Base-by-base conservation (phyloP, 345 rosid genomes). In the Eucalyptus camaldulensis region DNA sequence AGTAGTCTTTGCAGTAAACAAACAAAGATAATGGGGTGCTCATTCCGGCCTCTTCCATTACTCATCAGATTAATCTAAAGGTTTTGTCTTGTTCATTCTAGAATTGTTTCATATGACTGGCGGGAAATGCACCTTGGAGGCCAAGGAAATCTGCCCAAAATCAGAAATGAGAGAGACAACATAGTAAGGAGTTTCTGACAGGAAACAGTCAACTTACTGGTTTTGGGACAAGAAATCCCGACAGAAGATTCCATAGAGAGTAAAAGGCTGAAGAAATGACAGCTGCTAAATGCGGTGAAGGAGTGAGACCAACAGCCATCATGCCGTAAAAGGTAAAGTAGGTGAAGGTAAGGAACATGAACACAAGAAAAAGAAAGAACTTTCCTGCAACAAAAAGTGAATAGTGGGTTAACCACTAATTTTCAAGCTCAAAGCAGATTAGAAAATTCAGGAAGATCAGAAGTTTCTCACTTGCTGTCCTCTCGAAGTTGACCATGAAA, bases 221-320 rank as follows among this genome's bases (percentile, higher is more conserved):
- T 92, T 93, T 91, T 37, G 97, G 95, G 88, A 96, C 90, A 60
- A 97, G 98, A 91, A 97, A 97, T 69, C 99, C 99, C 0, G 99
- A 95, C 33, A 95, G 96, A 80, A 96, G 98, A 91, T 97, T 96
- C 99, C 98, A 97, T 12, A 97, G 90, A 60, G 99, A 97, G 95
- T 96, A 96, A 90, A 96, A 96, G 27, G 98, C 97, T 67, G 99
- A 96, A 80, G 99, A 96, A 90, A 96, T 91, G 45, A 96, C 98
- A 2, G 99, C 97, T 1, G 99, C 97, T 92, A 95, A 86, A 88
- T 96, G 96, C 85, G 90, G 97, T 86, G 91, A 90, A 56, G 99
- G 98, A 53, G 98, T 96, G 89, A 97, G 95, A 87, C 99, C 99
- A 88, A 97, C 96, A 37, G 96, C 99, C 99, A 97, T 96, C 97